A percentile compares a stretch with the other conserved stretches of the same genome.
phyloP scores from a whole-genome alignment of 2,329 filamentous ascomycete species.

The Alternaria sp. region DNA sequence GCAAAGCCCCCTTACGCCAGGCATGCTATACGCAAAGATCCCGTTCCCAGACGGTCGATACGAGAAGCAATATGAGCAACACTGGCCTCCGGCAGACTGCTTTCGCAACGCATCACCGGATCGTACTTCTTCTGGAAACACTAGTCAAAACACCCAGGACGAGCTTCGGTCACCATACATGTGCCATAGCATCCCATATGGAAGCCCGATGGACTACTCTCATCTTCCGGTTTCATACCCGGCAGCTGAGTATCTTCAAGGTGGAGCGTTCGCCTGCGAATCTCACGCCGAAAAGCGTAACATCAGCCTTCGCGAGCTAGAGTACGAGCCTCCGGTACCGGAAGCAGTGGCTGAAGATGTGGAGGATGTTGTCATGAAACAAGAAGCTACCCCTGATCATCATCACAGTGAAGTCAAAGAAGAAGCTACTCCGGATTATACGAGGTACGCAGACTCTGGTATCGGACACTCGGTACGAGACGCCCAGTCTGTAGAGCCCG shows the following conservation, averaged over 20 bases:
- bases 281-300: conserved; percentile 17
- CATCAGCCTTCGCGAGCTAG: conserved; percentile 40
- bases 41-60: conserved; percentile 21
- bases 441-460: conserved; percentile 32
- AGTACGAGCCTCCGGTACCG: conserved; percentile 37
- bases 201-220: conserved; percentile 25
- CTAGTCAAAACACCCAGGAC: conserved; percentile 39
- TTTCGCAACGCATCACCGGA: conserved; percentile 43
- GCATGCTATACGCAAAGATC: conserved; percentile 39
- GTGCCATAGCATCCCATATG: conserved; percentile 22
- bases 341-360: conserved; percentile 35
- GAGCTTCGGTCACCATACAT: conserved; percentile 36
- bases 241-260: conserved; percentile 20
- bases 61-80: conserved; percentile 22
- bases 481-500: conserved; percentile 46
- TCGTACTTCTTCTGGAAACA: conserved; percentile 40
- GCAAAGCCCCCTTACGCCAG: conserved; percentile 29
- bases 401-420: conserved; percentile 22
- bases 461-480: conserved; percentile 39
- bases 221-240: conserved; percentile 28
- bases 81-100: conserved; percentile 29
- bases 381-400: conserved; percentile 26
- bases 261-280: conserved; percentile 17
- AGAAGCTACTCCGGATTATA: conserved; percentile 20
- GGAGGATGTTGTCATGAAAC: conserved; percentile 29